Evolutionary conservation across 305 asterid genomes (phyloP).

Genomic region (Solanum chacoense): DNA sequence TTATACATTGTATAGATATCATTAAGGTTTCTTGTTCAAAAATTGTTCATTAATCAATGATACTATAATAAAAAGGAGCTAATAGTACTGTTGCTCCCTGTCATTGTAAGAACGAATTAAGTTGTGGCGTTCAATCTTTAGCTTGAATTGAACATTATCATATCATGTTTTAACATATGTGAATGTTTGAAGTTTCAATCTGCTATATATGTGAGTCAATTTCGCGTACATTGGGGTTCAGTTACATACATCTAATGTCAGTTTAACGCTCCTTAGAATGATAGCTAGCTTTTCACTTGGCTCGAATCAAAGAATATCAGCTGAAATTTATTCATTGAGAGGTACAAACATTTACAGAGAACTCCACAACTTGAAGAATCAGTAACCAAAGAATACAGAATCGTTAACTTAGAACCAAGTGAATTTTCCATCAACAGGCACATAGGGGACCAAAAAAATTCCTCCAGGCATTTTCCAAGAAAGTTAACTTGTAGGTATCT

Average conservation of each 20-base stretch:
- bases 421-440: background rate
- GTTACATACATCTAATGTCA: background rate
- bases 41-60: too few relatives aligned
- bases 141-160: background rate
- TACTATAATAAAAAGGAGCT: background rate
- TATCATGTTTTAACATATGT: background rate
- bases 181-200: background rate
- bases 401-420: background rate
- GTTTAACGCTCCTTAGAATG: background rate
- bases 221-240: background rate
- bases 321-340: background rate
- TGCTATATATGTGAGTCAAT: background rate
- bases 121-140: background rate
- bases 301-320: background rate
- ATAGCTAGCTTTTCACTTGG: background rate
- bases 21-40: background rate
- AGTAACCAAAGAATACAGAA: conserved; percentile 1
- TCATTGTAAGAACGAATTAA: background rate
- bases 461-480: background rate
- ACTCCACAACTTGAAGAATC: background rate
- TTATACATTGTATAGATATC: too few relatives aligned
- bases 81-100: background rate
- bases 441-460: background rate
- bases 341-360: background rate
- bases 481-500: background rate